Evolutionary conservation across 2,329 filamentous ascomycete genomes (phyloP).

Genomic region (Neofusicoccum parvum): DNA sequence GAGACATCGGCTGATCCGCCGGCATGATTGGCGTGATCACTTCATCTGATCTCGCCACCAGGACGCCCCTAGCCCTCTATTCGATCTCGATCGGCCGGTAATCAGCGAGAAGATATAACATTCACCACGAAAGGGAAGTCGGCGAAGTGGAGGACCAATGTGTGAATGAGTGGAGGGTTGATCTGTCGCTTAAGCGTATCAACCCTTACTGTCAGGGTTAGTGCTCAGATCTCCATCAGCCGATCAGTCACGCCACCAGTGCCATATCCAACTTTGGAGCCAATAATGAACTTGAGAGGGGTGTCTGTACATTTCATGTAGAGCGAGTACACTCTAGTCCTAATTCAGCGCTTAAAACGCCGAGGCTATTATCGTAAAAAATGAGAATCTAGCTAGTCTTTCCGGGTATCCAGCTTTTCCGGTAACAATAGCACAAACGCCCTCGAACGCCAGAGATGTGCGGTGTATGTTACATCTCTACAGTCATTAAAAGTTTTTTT

Average conservation of each 20-base stretch:
- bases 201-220: neutral
- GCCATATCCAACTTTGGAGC: neutral
- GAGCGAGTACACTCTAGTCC: slow-evolving; percentile 14
- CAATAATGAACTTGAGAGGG: neutral
- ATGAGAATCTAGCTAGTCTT: slow-evolving; percentile 11
- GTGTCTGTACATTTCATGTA: slow-evolving; percentile 14
- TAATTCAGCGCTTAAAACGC: neutral
- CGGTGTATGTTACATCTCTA: neutral
- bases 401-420: slow-evolving; percentile 20
- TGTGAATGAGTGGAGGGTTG: neutral
- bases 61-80: neutral
- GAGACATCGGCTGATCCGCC: neutral
- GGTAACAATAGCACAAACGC: slow-evolving; percentile 5
- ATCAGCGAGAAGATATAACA: neutral
- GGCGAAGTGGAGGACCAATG: neutral
- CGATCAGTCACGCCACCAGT: neutral
- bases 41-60: neutral
- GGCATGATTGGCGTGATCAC: neutral
- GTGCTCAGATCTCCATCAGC: neutral
- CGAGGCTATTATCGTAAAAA: slow-evolving; percentile 12
- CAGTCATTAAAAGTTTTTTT: neutral
- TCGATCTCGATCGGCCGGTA: neutral
- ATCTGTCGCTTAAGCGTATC: neutral
- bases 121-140: neutral
- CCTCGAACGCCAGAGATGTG: slow-evolving; percentile 11